Evolutionary conservation across 306 rosid genomes (phyloP).

Genomic region (Carpinus fangiana): DNA sequence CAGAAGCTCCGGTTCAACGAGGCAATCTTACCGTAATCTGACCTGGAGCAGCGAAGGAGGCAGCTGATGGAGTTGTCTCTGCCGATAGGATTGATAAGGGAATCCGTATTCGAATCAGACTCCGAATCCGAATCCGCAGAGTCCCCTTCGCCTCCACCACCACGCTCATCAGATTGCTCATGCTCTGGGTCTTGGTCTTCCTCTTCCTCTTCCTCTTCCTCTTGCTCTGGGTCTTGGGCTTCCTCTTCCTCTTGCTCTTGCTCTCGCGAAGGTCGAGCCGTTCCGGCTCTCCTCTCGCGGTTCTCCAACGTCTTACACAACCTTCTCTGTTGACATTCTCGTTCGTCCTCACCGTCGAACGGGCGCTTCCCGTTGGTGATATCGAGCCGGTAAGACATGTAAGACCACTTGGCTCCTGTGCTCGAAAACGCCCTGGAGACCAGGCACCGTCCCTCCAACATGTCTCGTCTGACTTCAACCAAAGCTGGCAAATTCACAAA

Average conservation of each 20-base stretch:
- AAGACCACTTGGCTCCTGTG: conserved; percentile 64
- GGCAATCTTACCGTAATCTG: conserved; percentile 77
- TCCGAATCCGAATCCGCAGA: conserved; percentile 11
- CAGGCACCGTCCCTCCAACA: conserved; percentile 81
- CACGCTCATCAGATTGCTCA: conserved; percentile 33
- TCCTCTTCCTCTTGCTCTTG: neutral
- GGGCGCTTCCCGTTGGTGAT: conserved; percentile 59
- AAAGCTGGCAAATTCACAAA: conserved; percentile 18
- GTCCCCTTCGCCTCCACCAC: conserved; percentile 30
- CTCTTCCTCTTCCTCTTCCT: too few species aligned
- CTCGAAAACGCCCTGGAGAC: conserved; percentile 70
- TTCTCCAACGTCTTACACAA: conserved; percentile 42
- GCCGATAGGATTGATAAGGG: conserved; percentile 52
- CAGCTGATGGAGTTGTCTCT: conserved; percentile 77
- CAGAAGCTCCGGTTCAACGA: conserved; percentile 65
- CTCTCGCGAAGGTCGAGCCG: conserved; percentile 26
- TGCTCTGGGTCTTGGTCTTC: neutral
- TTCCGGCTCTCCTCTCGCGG: conserved; percentile 32
- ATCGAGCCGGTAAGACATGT: conserved; percentile 54
- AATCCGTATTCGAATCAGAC: neutral
- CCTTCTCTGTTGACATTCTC: conserved; percentile 42
- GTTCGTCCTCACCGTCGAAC: conserved; percentile 39
- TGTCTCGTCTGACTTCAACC: conserved; percentile 45
- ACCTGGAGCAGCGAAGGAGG: conserved; percentile 80
- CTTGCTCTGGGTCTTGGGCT: too few species aligned